phyloP scores from a whole-genome alignment of 805 yeast species.

The Yamadazyma olivae region DNA sequence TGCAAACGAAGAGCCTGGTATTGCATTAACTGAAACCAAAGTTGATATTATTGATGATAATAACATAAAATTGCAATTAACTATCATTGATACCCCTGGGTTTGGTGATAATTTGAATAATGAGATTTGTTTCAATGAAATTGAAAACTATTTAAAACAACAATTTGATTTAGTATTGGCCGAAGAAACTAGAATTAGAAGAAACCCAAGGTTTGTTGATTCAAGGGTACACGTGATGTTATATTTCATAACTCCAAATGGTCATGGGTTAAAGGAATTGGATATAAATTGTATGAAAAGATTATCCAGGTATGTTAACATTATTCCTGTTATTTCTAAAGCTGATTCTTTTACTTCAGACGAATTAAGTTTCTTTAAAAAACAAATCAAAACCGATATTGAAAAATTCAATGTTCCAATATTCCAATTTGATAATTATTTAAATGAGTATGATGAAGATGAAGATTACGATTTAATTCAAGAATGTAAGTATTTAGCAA shows the following conservation, averaged over 20 bases:
- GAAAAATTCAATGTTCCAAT: constrained; percentile 69
- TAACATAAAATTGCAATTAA: constrained; percentile 52
- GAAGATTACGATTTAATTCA: constrained; percentile 74
- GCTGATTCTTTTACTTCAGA: constrained; percentile 73
- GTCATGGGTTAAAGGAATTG: constrained; percentile 74
- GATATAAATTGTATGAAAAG: constrained; percentile 72
- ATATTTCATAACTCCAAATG: constrained; percentile 75
- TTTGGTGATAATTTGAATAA: constrained; percentile 76
- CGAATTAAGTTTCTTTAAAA: constrained; percentile 62
- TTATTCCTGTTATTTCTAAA: constrained; percentile 78
- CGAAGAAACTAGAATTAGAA: constrained; percentile 81
- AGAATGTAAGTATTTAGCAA: constrained; percentile 60
- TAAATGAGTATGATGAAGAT: constrained; percentile 57
- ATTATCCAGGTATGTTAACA: constrained; percentile 70
- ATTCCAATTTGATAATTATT: constrained; percentile 62
- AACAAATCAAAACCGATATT: constrained; percentile 58
- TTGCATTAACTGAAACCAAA: constrained; percentile 65
- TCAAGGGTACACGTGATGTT: constrained; percentile 74
- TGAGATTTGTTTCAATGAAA: constrained; percentile 62
- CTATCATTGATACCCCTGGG: constrained; percentile 70
- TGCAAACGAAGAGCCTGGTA: constrained; percentile 70
- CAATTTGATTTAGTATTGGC: constrained; percentile 77
- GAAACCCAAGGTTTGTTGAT: constrained; percentile 82
- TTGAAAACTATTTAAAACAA: constrained; percentile 64
- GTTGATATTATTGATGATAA: constrained; percentile 62